phyloP scores from a whole-genome alignment of 2,329 filamentous ascomycete genomes.

The Plectosphaerella cucumerina region DNA sequence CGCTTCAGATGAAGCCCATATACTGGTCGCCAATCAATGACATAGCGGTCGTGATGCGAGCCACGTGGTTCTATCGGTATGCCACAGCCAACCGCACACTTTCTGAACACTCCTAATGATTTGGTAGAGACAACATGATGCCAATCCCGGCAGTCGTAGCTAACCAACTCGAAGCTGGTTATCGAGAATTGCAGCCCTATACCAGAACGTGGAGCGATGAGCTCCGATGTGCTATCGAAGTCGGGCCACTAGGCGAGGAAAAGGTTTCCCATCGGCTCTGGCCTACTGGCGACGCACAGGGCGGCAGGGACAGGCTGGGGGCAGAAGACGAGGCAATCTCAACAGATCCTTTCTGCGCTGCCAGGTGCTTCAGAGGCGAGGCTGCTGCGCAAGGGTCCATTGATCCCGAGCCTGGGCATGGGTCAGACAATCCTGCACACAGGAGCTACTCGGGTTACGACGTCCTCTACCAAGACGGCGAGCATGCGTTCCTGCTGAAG shows the following conservation, averaged over 20 bases:
- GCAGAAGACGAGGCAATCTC: constrained; percentile 38
- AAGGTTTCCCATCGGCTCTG: constrained; percentile 84
- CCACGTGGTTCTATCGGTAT: constrained; percentile 91
- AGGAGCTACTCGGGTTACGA: constrained; percentile 70
- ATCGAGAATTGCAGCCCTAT: constrained; percentile 81
- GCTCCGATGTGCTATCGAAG: constrained; percentile 81
- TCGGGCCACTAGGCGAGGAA: constrained; percentile 84
- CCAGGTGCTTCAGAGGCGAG: constrained; percentile 55
- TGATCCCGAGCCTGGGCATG: constrained; percentile 25
- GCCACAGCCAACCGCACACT: constrained; percentile 9
- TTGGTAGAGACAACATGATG: constrained; percentile 71
- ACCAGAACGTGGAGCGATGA: constrained; percentile 92
- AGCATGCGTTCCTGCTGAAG: constrained; percentile 78
- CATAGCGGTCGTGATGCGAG: constrained; percentile 73
- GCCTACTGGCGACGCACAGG: constrained; percentile 51
- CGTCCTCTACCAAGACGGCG: constrained; percentile 79
- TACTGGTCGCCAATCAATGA: constrained; percentile 97
- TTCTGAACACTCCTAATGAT: background rate
- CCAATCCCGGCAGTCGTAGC: constrained; percentile 82
- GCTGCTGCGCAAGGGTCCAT: constrained; percentile 51
- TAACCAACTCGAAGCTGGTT: constrained; percentile 90
- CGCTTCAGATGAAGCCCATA: constrained; percentile 87
- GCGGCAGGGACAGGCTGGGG: constrained; percentile 5
- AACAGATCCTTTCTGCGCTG: constrained; percentile 54
- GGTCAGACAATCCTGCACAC: constrained; percentile 35